Evolutionary conservation across 495 filamentous ascomycete genomes (phyloP), one percentile per base, ranked within the genome.

Genomic region (Penicillium goetzii): DNA sequence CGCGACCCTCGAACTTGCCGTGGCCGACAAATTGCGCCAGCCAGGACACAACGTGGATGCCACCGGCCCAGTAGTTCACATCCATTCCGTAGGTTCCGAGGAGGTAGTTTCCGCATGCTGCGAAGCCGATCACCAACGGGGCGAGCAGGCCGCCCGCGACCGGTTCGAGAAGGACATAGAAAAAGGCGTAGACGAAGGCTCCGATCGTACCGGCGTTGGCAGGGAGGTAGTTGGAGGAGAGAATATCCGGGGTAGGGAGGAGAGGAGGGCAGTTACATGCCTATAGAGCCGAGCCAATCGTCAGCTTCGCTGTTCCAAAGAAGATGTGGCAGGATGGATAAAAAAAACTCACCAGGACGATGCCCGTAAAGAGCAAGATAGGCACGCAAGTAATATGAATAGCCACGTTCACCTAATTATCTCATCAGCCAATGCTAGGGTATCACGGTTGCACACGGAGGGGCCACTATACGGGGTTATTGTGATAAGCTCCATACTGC

Each of bases 401-500:
- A 25, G 85, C 84, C 58, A 97, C 79, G 71, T 99, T 99, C 70
- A 86, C 81, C 87, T 91, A 63, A 56, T 9, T 8, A 54, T n/a
- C 58, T 26, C 21, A 15, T 51, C 32, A 32, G 34, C 28, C 50
- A 43, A n/a, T 26, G 54, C 45, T 26, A 36, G 23, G 33, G 3
- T 14, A 34, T 54, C 51, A 23, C 33, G 2, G 52, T 55, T 25
- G 11, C 10, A 34, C 17, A 38, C 3, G 9, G 52, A 33, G 52
- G 30, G 52, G 52, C 3, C 4, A 38, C 59, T 71, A 50, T 81
- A 96, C 90, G 10, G 86, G 80, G 77, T 97, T 89, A 74, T 90
- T 89, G 74, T 99, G 95, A 74, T 99, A 97, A 32, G 92, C 86
- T 69, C 95, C 94, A 84, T 99, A 99, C 95, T 97, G 63, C 56